Conservation (phyloP, 202 grass and related monocot species). For the Schoenoplectus triqueter region DNA sequence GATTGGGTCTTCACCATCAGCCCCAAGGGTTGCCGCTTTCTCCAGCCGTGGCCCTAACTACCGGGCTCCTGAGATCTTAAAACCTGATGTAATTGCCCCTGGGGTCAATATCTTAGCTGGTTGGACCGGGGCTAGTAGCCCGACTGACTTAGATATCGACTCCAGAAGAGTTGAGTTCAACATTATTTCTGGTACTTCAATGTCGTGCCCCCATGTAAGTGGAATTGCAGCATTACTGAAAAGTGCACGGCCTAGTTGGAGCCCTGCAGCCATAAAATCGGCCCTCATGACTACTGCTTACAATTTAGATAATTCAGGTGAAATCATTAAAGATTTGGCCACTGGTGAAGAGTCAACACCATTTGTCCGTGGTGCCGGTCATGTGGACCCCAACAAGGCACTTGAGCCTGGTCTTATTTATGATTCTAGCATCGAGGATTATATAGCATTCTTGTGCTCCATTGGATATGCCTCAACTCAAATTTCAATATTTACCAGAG, state of each 20-base stretch:
- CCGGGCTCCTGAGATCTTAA: conserved; percentile 61
- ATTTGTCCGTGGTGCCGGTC: conserved; percentile 73
- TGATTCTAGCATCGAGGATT: conserved; percentile 58
- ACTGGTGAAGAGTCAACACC: conserved; percentile 53
- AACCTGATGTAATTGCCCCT: conserved; percentile 78
- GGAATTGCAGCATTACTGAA: conserved; percentile 73
- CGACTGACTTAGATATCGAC: conserved; percentile 63
- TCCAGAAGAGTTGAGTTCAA: conserved; percentile 64
- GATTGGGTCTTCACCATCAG: conserved; percentile 52
- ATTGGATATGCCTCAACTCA: conserved; percentile 49
- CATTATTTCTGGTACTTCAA: conserved; percentile 55
- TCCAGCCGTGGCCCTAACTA: conserved; percentile 76
- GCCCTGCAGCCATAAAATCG: conserved; percentile 68
- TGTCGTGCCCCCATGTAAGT: conserved; percentile 57
- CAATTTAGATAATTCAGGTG: conserved; percentile 54
- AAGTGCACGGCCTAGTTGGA: conserved; percentile 66
- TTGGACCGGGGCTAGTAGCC: conserved; percentile 56
- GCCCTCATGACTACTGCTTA: conserved; percentile 91
- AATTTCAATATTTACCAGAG: conserved; percentile 50
- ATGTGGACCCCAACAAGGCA: conserved; percentile 70
- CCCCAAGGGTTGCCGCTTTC: conserved; percentile 67
- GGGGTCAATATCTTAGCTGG: conserved; percentile 81
- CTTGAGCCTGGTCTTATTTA: conserved; percentile 79
- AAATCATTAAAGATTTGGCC: conserved; percentile 53
- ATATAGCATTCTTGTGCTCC: conserved; percentile 72